These are phyloP conservation scores for Thelonectria rubi DNA, from an alignment of 2,329 filamentous ascomycete genomes.

Conservation along the genomic window DNA sequence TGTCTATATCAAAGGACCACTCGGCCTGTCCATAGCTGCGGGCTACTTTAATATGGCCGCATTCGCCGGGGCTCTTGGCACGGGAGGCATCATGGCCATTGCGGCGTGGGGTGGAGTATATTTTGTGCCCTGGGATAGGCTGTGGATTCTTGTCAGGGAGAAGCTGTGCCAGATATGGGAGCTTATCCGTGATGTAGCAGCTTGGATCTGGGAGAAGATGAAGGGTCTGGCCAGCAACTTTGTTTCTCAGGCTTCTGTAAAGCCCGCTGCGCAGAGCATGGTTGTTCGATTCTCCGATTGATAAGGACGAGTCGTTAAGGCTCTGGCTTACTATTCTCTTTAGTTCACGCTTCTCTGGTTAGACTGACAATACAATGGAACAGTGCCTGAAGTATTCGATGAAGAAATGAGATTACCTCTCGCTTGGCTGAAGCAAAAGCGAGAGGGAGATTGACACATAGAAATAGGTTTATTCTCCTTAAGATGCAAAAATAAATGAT, in stretches of 20 bases:
- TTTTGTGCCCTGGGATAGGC: conserved; percentile 1
- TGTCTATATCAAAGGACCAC: not conserved
- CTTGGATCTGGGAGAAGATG: conserved; percentile 13
- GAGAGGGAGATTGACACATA: no score
- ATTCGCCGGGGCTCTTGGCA: not conserved
- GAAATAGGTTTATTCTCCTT: no score
- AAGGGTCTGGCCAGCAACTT: not conserved
- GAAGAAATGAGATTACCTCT: no score
- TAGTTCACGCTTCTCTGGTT: no score
- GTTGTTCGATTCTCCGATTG: not conserved
- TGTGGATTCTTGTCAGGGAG: not conserved
- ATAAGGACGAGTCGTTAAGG: not conserved
- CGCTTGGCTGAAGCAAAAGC: no score
- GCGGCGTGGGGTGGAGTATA: conserved; percentile 4
- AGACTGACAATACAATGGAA: no score
- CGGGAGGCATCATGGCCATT: not conserved
- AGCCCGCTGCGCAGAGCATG: not conserved
- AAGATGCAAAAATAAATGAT: no score
- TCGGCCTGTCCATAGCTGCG: conserved; percentile 6
- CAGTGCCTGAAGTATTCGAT: no score
- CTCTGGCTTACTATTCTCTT: no score
- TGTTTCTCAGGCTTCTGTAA: not conserved
- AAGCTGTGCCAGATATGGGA: conserved; percentile 1
- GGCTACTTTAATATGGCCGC: conserved; percentile 5
- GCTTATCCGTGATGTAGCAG: not conserved